A percentile compares a stretch with the other conserved stretches of the same genome.
Conservation (phyloP, 1,284 basidiomycete species). For the Sparassis latifolia region DNA sequence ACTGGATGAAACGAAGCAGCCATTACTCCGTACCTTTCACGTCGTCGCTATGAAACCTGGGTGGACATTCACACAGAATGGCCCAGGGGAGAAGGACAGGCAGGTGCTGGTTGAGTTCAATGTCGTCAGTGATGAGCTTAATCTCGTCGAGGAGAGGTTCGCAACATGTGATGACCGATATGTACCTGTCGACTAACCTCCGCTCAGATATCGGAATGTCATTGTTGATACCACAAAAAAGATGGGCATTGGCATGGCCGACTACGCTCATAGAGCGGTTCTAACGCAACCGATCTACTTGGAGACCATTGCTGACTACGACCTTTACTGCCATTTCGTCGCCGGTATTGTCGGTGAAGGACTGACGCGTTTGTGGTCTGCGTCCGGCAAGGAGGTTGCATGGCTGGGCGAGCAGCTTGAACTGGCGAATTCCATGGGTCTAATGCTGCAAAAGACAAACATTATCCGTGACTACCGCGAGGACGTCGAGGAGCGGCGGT, state of each 20-base stretch:
- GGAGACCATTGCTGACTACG: slow-evolving; percentile 78
- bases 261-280: slow-evolving; percentile 82
- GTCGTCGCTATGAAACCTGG: slow-evolving; percentile 76
- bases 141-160: slow-evolving; percentile 58
- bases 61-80: slow-evolving; percentile 83
- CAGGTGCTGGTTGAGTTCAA: slow-evolving; percentile 86
- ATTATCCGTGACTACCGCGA: slow-evolving; percentile 96
- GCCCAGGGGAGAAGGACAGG: slow-evolving; percentile 88
- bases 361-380: slow-evolving; percentile 84
- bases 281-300: slow-evolving; percentile 66
- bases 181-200: not conserved
- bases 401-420: slow-evolving; percentile 81
- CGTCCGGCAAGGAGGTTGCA: slow-evolving; percentile 78
- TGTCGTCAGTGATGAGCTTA: slow-evolving; percentile 79
- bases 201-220: slow-evolving; percentile 66
- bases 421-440: slow-evolving; percentile 93
- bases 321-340: slow-evolving; percentile 98
- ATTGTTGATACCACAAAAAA: slow-evolving; percentile 80
- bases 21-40: slow-evolving; percentile 82
- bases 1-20: slow-evolving; percentile 80
- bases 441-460: slow-evolving; percentile 97
- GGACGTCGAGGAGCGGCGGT: slow-evolving; percentile 81
- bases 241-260: slow-evolving; percentile 96
- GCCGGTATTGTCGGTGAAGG: slow-evolving; percentile 98
- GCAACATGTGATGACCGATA: slow-evolving; percentile 19